Percentiles rank a stretch among this genome's conserved stretches.
Evolutionary conservation across 768 basidiomycete species (phyloP).

Genomic region (Boletus edulis): DNA sequence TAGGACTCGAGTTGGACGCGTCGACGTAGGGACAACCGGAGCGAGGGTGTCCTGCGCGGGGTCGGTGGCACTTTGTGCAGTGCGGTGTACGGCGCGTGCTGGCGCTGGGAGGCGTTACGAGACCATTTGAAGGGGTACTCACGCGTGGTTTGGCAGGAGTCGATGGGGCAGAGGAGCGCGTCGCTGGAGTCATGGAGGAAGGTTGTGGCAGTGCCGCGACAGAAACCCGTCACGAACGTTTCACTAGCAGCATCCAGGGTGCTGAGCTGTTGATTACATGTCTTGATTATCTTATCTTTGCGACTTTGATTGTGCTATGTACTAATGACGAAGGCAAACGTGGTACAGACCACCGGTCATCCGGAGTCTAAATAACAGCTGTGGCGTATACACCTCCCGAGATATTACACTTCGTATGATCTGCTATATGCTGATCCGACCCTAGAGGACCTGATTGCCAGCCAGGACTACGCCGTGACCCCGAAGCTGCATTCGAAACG

Average conservation of each 20-base stretch:
- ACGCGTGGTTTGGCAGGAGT: conserved; percentile 26
- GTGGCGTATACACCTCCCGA: not conserved
- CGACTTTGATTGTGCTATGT: too few relatives aligned
- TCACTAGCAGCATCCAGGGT: too few relatives aligned
- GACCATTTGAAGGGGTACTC: conserved; percentile 4
- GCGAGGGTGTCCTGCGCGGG: conserved; percentile 58
- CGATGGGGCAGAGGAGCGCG: conserved; percentile 31
- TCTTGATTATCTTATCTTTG: too few relatives aligned
- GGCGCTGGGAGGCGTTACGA: conserved; percentile 31
- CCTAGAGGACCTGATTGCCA: too few relatives aligned
- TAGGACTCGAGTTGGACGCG: conserved; percentile 17
- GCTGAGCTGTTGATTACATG: too few relatives aligned
- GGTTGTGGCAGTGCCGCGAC: not conserved
- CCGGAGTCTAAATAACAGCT: not conserved
- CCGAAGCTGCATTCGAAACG: not conserved
- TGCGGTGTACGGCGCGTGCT: conserved; percentile 51
- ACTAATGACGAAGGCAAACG: too few relatives aligned
- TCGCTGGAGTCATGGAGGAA: conserved; percentile 22
- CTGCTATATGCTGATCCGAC: too few relatives aligned
- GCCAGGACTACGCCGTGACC: too few relatives aligned
- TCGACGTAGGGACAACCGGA: conserved; percentile 54
- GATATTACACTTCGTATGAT: too few relatives aligned
- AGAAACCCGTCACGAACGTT: too few relatives aligned
- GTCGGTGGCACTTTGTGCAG: conserved; percentile 55
- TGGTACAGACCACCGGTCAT: not conserved